Base-by-base conservation (phyloP, 73 alveolate species). In the Paramecium pentaurelia region DNA sequence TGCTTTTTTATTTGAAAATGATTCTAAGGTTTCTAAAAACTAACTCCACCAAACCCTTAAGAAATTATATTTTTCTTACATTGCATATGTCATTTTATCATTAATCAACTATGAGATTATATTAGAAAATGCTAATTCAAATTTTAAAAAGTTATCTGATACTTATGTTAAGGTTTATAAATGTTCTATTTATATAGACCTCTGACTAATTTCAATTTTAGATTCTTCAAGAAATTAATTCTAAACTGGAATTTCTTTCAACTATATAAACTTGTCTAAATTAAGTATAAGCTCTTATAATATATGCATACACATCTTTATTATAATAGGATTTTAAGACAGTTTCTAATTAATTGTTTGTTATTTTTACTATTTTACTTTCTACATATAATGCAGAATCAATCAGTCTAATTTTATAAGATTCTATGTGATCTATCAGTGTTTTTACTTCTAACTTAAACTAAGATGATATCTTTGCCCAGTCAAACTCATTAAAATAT, bases 361-460 rank as follows among this genome's bases (percentile, higher is more conserved):
- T 30, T 20, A 73, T 30, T 16, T 1, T 54, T 73, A 73, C 87
- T 30, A 73, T 73, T 73, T 73, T 73, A 73, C 47, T 73, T 40
- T 73, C 87, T 37, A 73, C 87, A 73, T 73, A 73, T 18, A 73
- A 73, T 36, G 87, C 87, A 73, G 87, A 30, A 38, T 73, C 87
- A 37, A 30, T 73, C 47, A 73, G 12, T 73, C 87, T 73, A 38
- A 73, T 73, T 73, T 73, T 73, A 73, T 73, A 36, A 36, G 87
- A 73, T 73, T 73, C 87, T 37, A 73, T 73, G 36, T 73, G 87
- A 73, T 73, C 87, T 22, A 38, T 73, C 47, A 73, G 10, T 5
- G 87, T 73, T 40, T 40, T 73, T 16, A 73, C 87, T 73, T 73
- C 58, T 37, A 37, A 73, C 28, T 38, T 73, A 73, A 73, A 73